Evolutionary conservation across 768 basidiomycete genomes (phyloP), one percentile per base, ranked within the genome.

Genomic region (Flagelloscypha sp.): DNA sequence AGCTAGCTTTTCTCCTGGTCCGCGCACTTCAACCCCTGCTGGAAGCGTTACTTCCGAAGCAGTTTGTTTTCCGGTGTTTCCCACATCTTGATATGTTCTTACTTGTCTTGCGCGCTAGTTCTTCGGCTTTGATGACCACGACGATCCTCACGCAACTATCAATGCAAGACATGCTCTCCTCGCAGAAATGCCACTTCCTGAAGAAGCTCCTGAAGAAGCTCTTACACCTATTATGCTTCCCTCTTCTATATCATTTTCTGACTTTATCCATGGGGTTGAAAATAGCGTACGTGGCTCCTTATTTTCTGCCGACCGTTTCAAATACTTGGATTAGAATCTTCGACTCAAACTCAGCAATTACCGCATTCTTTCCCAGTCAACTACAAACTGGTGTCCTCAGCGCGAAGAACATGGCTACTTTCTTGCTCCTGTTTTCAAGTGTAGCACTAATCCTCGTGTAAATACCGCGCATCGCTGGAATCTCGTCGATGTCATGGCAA

Each of bases 381-480:
- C 79, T 12, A 84, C 84, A 2, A 65, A 66, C 23, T 88, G 84
- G 84, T 86, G 84, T 48, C 73, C 81, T 2, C 82, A 84, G 30
- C 75, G 78, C 33, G 84, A 88, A 61, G 84, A 86, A 44, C 83
- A 87, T 37, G 84, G 84, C 3, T 87, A 81, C 48, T 75, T 78
- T 52, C 72, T 86, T 35, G 66, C 74, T 1, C 83, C 84, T 0
- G 50, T 70, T 9, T 87, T 77, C 66, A 84, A 83, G 48, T 88
- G 84, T 50, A 79, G 51, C 55, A 87, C 84, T 17, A 86, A 84
- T 48, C 82, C 83, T 12, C 76, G 80, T 23, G 77, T 83, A 24
- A 62, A 68, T 2, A 82, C 82, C 11, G 84, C 84, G 3, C 84
- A 87, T 54, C 71, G 79, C 21, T 88, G 84, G 84, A 63, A 52